Percentiles rank a stretch among this genome's conserved stretches.
Conservation (phyloP, 1,284 basidiomycete species). For the Phylloboletellus chloephorus region DNA sequence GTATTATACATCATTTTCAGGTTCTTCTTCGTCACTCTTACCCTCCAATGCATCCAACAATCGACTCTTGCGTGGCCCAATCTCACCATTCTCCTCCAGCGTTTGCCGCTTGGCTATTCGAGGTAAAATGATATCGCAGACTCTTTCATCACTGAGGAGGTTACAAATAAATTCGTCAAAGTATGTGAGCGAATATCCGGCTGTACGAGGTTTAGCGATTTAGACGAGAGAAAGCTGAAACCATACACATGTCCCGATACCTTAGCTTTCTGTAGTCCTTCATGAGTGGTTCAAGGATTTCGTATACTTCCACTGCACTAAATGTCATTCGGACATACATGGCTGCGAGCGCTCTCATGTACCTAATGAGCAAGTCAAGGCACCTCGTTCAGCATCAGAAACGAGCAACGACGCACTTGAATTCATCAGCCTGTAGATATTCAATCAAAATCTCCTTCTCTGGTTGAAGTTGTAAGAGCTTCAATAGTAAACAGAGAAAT, state of each 20-base stretch:
- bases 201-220: slow-evolving; percentile 35
- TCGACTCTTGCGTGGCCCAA: slow-evolving; percentile 76
- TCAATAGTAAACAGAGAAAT: slow-evolving; percentile 88
- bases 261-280: slow-evolving; percentile 93
- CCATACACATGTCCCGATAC: slow-evolving; percentile 70
- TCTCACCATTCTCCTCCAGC: slow-evolving; percentile 87
- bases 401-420: slow-evolving; percentile 70
- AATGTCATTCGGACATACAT: slow-evolving; percentile 97
- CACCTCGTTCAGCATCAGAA: slow-evolving; percentile 1
- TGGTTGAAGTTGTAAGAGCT: slow-evolving; percentile 94
- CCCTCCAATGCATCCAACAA: slow-evolving; percentile 81
- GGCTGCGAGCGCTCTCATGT: slow-evolving; percentile 87
- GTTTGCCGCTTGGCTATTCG: slow-evolving; percentile 82
- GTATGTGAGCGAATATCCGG: slow-evolving; percentile 76
- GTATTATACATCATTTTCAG: slow-evolving; percentile 15
- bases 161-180: slow-evolving; percentile 93
- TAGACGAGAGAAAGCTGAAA: slow-evolving; percentile 1
- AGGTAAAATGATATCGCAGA: slow-evolving; percentile 95
- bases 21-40: slow-evolving; percentile 43
- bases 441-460: slow-evolving; percentile 95
- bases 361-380: slow-evolving; percentile 45
- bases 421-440: slow-evolving; percentile 92
- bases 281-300: slow-evolving; percentile 88
- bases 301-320: slow-evolving; percentile 83
- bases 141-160: slow-evolving; percentile 83